Evolutionary conservation across 179 eudicot species (phyloP).

Genomic region (Spinacia oleracea): DNA sequence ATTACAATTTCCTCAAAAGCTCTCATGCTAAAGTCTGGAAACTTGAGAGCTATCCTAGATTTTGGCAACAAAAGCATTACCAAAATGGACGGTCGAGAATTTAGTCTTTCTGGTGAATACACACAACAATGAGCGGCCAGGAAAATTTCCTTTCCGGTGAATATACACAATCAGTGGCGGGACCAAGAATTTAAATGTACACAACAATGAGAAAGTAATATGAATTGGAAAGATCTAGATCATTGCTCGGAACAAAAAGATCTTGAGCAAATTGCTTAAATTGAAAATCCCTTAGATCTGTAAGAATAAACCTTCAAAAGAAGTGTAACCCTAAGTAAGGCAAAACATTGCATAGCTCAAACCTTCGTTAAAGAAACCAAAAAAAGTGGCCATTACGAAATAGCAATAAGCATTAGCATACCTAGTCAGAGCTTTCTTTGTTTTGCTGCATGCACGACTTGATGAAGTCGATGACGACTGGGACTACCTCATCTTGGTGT

Average conservation of each 20-base stretch:
- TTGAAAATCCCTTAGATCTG: background rate
- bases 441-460: slow-evolving; percentile 40
- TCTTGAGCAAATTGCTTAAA: background rate
- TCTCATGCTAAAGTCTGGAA: background rate
- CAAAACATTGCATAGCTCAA: background rate
- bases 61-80: background rate
- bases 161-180: too few species aligned
- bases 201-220: too few species aligned
- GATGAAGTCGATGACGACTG: slow-evolving; percentile 51
- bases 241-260: background rate
- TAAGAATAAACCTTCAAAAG: slow-evolving; percentile 2
- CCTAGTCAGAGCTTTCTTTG: slow-evolving; percentile 23
- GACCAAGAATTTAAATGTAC: too few species aligned
- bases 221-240: background rate
- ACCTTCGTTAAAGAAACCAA: too few species aligned
- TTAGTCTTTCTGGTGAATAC: too few species aligned
- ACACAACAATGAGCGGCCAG: too few species aligned
- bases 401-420: background rate
- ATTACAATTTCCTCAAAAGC: background rate
- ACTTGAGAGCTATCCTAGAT: background rate
- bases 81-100: too few species aligned
- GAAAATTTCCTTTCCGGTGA: too few species aligned
- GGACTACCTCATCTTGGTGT: slow-evolving; percentile 53
- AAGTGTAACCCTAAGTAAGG: background rate
- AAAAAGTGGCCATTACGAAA: background rate